These are phyloP conservation scores for Penicillium argentinense DNA, from an alignment of 495 filamentous ascomycete species.

Conservation along the genomic window DNA sequence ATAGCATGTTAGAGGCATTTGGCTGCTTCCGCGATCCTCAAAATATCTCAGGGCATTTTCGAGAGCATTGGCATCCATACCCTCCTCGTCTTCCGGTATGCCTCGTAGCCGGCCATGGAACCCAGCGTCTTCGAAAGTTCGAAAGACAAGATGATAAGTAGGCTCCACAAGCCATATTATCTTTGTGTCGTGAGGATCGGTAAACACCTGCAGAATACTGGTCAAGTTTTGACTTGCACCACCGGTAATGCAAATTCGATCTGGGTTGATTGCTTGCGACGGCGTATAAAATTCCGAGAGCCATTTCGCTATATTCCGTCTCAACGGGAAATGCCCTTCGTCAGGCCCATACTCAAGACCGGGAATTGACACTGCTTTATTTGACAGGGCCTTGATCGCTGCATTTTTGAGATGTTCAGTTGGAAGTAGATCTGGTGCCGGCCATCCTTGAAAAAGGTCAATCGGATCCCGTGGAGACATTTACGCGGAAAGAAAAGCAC, in stretches of 20 bases:
- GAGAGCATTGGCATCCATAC: conserved; percentile 51
- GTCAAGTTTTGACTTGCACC: conserved; percentile 65
- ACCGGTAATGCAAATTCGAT: conserved; percentile 69
- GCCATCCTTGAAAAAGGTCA: conserved; percentile 65
- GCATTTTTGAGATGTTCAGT: conserved; percentile 50
- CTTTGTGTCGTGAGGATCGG: conserved; percentile 62
- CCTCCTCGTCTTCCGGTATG: conserved; percentile 65
- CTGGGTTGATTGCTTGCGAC: conserved; percentile 21
- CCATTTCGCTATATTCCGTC: conserved; percentile 62
- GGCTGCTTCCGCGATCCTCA: too few relatives aligned
- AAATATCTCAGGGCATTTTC: conserved; percentile 27
- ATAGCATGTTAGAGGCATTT: too few relatives aligned
- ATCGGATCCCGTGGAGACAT: conserved; percentile 23
- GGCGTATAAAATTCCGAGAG: conserved; percentile 51
- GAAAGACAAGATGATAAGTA: conserved; percentile 65
- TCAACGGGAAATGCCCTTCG: conserved; percentile 58
- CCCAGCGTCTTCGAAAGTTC: conserved; percentile 65
- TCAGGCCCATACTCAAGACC: conserved; percentile 71
- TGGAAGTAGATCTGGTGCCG: conserved; percentile 61
- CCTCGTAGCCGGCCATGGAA: conserved; percentile 52
- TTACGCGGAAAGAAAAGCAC: too few relatives aligned
- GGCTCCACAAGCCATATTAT: conserved; percentile 67
- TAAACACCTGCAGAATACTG: conserved; percentile 59
- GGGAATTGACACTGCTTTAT: conserved; percentile 45
- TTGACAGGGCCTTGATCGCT: conserved; percentile 49